Conservation (phyloP, 257 asterid genomes). For the Capsicum pubescens region DNA sequence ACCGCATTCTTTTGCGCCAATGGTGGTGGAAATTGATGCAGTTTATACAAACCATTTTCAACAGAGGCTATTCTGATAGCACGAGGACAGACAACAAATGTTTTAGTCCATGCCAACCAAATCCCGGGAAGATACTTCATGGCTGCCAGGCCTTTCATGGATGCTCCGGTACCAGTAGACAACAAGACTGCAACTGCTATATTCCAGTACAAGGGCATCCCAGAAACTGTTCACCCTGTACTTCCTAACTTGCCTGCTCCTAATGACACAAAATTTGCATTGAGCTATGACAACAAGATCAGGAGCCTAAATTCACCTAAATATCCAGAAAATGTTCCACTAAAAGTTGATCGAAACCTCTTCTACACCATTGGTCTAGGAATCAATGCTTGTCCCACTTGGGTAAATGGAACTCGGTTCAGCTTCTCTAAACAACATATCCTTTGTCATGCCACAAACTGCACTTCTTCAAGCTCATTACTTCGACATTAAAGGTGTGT, state of each 20-base stretch:
- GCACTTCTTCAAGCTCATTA: slow-evolving; percentile 31
- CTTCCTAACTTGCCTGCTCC: slow-evolving; percentile 48
- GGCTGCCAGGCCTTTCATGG: slow-evolving; percentile 55
- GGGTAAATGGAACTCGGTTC: slow-evolving; percentile 45
- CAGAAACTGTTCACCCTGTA: slow-evolving; percentile 39
- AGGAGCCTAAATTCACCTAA: slow-evolving; percentile 46
- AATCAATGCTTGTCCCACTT: slow-evolving; percentile 49
- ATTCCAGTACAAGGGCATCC: slow-evolving; percentile 52
- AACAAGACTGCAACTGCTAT: slow-evolving; percentile 59
- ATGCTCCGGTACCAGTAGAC: slow-evolving; percentile 52
- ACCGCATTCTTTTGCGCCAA: slow-evolving; percentile 66
- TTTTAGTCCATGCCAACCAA: slow-evolving; percentile 51
- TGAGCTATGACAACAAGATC: slow-evolving; percentile 45
- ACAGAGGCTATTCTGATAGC: slow-evolving; percentile 49
- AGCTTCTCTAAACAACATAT: slow-evolving; percentile 48
- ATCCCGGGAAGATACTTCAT: slow-evolving; percentile 23
- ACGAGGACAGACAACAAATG: slow-evolving; percentile 39
- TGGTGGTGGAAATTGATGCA: slow-evolving; percentile 47
- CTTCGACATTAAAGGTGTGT: slow-evolving; percentile 35
- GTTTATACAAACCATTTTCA: slow-evolving; percentile 46
- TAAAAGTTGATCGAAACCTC: slow-evolving; percentile 50
- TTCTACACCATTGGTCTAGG: slow-evolving; percentile 62
- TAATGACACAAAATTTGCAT: slow-evolving; percentile 49
- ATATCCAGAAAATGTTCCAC: slow-evolving; percentile 58
- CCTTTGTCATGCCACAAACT: slow-evolving; percentile 47